Percentiles rank a stretch among this genome's conserved stretches.
phyloP scores from a whole-genome alignment of 768 basidiomycete species.

The Rhizopogon vesiculosus region DNA sequence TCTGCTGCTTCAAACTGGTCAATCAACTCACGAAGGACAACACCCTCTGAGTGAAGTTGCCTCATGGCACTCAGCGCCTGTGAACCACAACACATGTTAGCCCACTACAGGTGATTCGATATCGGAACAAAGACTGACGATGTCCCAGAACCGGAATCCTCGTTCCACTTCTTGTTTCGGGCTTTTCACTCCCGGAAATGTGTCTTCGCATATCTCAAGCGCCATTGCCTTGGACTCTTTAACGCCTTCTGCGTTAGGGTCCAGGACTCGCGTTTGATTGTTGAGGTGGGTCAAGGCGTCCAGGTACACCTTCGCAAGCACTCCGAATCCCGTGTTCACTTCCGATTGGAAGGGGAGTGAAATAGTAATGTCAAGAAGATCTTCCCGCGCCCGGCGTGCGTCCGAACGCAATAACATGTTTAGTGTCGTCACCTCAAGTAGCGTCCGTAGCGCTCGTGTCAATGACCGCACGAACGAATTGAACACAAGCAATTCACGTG shows the following conservation, averaged over 20 bases:
- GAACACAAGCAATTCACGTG: conserved; percentile 95
- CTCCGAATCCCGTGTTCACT: conserved; percentile 97
- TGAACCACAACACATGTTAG: conserved; percentile 18
- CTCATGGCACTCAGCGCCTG: conserved; percentile 87
- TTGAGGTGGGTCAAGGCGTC: conserved; percentile 90
- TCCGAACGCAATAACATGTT: conserved; percentile 92
- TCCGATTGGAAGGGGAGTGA: conserved; percentile 94
- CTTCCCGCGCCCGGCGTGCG: conserved; percentile 82
- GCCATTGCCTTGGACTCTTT: conserved; percentile 82
- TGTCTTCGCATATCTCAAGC: conserved; percentile 88
- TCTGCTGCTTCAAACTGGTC: conserved; percentile 97
- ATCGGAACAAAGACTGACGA: conserved; percentile 51
- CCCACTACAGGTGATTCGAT: conserved; percentile 7
- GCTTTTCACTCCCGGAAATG: conserved; percentile 86
- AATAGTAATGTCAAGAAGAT: conserved; percentile 86
- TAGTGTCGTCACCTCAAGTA: conserved; percentile 86
- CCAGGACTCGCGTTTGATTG: conserved; percentile 69
- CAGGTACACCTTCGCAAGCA: conserved; percentile 94
- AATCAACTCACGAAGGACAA: conserved; percentile 81
- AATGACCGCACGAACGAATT: conserved; percentile 95
- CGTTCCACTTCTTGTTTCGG: conserved; percentile 89
- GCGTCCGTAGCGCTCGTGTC: conserved; percentile 82
- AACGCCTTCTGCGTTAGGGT: conserved; percentile 75
- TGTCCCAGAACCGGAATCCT: conserved; percentile 98
- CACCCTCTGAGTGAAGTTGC: conserved; percentile 77